Evolutionary conservation across 768 basidiomycete species (phyloP).

Genomic region (Lentinula sp.): DNA sequence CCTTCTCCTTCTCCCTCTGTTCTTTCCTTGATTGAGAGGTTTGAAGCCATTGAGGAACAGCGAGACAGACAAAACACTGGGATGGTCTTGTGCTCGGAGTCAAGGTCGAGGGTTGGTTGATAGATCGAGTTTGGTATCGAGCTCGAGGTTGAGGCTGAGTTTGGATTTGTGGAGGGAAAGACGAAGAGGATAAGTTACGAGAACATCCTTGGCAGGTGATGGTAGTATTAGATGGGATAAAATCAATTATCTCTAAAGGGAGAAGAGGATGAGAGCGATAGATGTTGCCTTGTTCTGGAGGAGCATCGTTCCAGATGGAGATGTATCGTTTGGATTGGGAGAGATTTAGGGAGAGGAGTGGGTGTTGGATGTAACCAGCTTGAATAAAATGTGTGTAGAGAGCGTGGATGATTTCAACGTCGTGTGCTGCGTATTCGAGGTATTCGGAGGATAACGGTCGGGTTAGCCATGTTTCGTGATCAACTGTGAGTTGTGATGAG

Average conservation of each 20-base stretch:
- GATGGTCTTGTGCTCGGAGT: too few relatives aligned
- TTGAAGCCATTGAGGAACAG: not conserved
- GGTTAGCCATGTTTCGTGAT: constrained; percentile 22
- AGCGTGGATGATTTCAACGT: constrained; percentile 30
- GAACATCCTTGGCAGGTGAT: not conserved
- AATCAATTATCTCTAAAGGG: not conserved
- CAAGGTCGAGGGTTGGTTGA: too few relatives aligned
- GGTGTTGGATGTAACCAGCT: not conserved
- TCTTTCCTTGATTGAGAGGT: not conserved
- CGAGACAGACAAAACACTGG: not conserved
- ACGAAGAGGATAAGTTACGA: not conserved
- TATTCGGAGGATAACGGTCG: constrained; percentile 30
- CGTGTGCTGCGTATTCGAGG: constrained; percentile 36
- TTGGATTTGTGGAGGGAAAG: not conserved
- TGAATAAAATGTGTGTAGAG: constrained; percentile 26
- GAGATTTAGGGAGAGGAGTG: not conserved
- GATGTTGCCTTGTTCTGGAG: not conserved
- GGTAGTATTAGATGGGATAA: not conserved
- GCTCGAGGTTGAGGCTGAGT: too few relatives aligned
- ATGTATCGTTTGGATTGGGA: not conserved
- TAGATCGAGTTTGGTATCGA: too few relatives aligned
- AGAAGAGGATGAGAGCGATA: constrained; percentile 1
- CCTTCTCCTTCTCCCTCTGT: not conserved
- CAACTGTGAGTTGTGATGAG: not conserved
- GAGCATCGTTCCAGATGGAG: not conserved